Base-by-base conservation (phyloP, 352 stramenopile genomes). In the Pythium grandisporangium region DNA sequence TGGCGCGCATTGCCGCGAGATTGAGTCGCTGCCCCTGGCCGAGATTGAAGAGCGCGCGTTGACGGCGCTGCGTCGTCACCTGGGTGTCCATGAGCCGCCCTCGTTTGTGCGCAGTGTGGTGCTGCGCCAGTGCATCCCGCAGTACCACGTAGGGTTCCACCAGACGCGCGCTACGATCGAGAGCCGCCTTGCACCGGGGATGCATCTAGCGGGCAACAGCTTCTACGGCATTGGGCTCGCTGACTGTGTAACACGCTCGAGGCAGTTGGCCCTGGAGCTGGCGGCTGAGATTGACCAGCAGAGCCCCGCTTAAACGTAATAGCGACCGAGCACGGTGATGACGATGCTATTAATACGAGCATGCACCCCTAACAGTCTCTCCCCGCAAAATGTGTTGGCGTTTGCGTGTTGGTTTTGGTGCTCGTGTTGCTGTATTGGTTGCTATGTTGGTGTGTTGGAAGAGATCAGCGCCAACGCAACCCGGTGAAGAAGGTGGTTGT, bases 161-260 rank as follows among this genome's bases (percentile, higher is more conserved):
- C 51, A 66, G 42, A 85, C 72, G 21, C 58, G 91, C 7, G 51
- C 66, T 37, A 40, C 45, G 6, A 84, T 92, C 29, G 70, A 91
- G 45, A 46, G 66, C 35, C 53, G 82, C 37, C 63, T 80, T 24
- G 55, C 59, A 16, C 58, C 66, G 4, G 66, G 66, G 2, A 36
- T 90, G 25, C 57, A 60, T 24, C 48, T 93, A 10, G 70, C 74
- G 20, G 83, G 83, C 25, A 95, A 95, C 53, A 93, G 77, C 48
- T 91, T 84, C 22, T 92, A 93, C 44, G 83, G 83, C 39, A 71
- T 95, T 20, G 83, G 83, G 1, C 61, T 93, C n/a, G 76, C 83
- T 2, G 81, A 94, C 38, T 77, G 63, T 37, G 78, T 95, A 37
- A 81, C 72, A 8, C 68, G 73, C n/a, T 86, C 75, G n/a, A 93